A percentile compares a stretch with the other conserved stretches of the same genome.
Conservation (phyloP, 2,329 filamentous ascomycete species). For the Microdochium trichocladiopsis region DNA sequence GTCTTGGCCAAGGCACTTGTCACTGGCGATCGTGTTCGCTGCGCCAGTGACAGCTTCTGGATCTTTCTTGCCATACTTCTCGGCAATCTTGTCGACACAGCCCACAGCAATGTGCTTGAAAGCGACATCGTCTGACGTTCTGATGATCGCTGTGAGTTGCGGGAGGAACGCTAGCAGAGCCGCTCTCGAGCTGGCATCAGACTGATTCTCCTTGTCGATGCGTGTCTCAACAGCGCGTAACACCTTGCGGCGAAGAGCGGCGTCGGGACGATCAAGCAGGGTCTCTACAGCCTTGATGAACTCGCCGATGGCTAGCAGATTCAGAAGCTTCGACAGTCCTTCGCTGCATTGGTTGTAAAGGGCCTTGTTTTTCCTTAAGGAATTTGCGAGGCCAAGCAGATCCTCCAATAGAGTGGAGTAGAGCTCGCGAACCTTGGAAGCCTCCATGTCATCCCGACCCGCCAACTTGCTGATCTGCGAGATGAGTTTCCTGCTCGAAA, state of each 20-base stretch:
- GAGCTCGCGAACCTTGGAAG: conserved; percentile 58
- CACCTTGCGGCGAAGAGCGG: conserved; percentile 71
- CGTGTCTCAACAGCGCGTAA: conserved; percentile 75
- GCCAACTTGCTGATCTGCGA: conserved; percentile 48
- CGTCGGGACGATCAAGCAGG: conserved; percentile 68
- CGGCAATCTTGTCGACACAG: conserved; percentile 87
- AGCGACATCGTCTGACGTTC: conserved; percentile 61
- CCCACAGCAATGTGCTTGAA: conserved; percentile 82
- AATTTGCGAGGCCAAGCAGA: conserved; percentile 58
- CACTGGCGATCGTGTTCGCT: conserved; percentile 68
- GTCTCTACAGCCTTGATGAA: conserved; percentile 84
- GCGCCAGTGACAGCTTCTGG: conserved; percentile 67
- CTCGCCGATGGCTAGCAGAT: conserved; percentile 77
- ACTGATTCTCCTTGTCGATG: conserved; percentile 65
- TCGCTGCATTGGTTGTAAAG: conserved; percentile 57
- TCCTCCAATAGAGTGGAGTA: conserved; percentile 64
- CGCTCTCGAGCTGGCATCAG: conserved; percentile 59
- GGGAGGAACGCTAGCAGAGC: conserved; percentile 74
- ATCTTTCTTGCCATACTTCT: conserved; percentile 94
- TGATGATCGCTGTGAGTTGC: conserved; percentile 69
- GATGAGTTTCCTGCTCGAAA: conserved; percentile 51
- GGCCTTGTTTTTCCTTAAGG: conserved; percentile 46
- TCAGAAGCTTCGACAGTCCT: conserved; percentile 72
- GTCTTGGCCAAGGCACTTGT: conserved; percentile 66
- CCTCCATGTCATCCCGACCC: conserved; percentile 57